These are phyloP conservation scores for Pulveroboletus sp. DNA, from an alignment of 768 basidiomycete genomes.

Conservation along the genomic window DNA sequence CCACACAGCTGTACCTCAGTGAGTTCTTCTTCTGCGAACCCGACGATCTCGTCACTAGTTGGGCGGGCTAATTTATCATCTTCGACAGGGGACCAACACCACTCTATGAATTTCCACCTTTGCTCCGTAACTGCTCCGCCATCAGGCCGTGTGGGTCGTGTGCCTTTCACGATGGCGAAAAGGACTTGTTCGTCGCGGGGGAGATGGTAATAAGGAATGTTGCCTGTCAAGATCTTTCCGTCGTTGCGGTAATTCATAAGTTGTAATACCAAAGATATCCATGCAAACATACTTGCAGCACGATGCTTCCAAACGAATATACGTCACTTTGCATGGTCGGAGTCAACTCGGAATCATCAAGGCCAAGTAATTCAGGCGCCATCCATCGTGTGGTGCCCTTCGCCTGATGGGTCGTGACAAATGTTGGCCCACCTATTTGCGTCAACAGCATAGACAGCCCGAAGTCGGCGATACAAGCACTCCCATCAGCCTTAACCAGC, in stretches of 20 bases:
- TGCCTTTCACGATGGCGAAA: background rate
- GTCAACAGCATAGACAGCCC: too few relatives aligned
- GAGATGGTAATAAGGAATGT: constrained; percentile 1
- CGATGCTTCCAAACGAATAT: constrained; percentile 10
- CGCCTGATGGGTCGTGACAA: background rate
- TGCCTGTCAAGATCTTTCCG: background rate
- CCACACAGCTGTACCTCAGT: too few relatives aligned
- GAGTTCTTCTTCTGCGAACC: background rate
- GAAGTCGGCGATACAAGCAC: constrained; percentile 2
- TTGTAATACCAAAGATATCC: background rate
- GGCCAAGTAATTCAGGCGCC: background rate
- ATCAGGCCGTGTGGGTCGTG: background rate
- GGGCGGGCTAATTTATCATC: background rate
- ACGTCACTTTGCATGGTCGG: background rate
- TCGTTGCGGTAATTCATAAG: background rate
- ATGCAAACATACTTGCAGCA: constrained; percentile 13
- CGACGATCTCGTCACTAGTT: background rate
- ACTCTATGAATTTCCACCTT: background rate
- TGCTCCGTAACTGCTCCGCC: background rate
- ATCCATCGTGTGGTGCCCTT: background rate
- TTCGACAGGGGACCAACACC: background rate
- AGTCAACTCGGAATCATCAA: background rate
- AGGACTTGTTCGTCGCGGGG: constrained; percentile 2
- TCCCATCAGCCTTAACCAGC: background rate
- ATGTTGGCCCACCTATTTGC: too few relatives aligned